These are phyloP conservation scores for Castanea sativa DNA, from an alignment of 306 rosid genomes.

Conservation along the genomic window DNA sequence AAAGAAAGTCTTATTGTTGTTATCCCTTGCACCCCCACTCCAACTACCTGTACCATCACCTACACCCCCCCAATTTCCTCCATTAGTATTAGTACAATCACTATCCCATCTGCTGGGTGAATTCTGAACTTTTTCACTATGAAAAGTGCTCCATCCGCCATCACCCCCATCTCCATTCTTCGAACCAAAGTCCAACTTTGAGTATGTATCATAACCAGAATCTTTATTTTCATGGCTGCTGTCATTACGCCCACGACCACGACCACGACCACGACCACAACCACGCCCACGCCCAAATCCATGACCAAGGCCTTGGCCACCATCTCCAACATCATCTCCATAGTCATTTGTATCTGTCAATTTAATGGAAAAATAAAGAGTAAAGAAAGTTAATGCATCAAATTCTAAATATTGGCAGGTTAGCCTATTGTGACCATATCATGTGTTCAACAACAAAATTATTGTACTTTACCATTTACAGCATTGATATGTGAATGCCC, in stretches of 20 bases:
- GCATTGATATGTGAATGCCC: too few relatives aligned
- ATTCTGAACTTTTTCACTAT: background rate
- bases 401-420: too few relatives aligned
- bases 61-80: background rate
- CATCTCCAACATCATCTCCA: slow-evolving; percentile 20
- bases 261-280: slow-evolving; percentile 1
- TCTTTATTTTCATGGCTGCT: background rate
- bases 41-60: background rate
- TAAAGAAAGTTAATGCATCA: background rate
- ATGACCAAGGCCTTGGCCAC: background rate
- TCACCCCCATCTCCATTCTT: background rate
- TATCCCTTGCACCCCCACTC: background rate
- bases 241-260: background rate
- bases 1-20: background rate
- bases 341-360: slow-evolving; percentile 23
- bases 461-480: too few relatives aligned
- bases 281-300: background rate
- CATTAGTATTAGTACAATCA: background rate
- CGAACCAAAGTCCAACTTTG: slow-evolving; percentile 1
- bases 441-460: too few relatives aligned
- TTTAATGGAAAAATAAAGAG: slow-evolving; percentile 18
- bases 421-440: too few relatives aligned
- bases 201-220: background rate
- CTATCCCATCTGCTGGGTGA: background rate
- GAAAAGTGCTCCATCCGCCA: background rate